Evolutionary conservation across 371 early-diverging fungal species (phyloP).

Genomic region (Zancudomyces culisetae): DNA sequence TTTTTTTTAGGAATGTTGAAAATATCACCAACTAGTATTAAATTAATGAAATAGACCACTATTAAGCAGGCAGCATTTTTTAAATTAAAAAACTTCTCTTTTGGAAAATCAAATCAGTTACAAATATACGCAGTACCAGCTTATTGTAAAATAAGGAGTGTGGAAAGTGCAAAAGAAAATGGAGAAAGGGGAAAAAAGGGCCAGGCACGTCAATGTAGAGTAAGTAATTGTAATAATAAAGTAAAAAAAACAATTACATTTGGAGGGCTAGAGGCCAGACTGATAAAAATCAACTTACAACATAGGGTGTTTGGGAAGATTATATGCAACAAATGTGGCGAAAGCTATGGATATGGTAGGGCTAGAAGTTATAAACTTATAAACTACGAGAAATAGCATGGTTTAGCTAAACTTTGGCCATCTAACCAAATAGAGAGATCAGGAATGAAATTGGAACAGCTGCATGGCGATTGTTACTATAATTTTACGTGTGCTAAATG

Average conservation of each 20-base stretch:
- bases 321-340: not conserved
- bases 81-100: too few species aligned
- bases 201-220: not conserved
- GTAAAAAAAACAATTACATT: not conserved
- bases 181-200: not conserved
- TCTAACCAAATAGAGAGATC: slow-evolving; percentile 26
- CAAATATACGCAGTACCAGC: too few species aligned
- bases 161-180: too few species aligned
- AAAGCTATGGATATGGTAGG: not conserved
- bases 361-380: not conserved
- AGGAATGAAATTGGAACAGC: slow-evolving; percentile 23
- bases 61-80: too few species aligned
- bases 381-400: not conserved
- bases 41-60: too few species aligned
- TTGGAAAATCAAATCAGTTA: too few species aligned
- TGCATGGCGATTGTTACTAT: slow-evolving; percentile 43
- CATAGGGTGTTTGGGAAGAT: not conserved
- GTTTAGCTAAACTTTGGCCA: too few species aligned
- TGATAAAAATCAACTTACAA: not conserved
- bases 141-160: too few species aligned
- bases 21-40: too few species aligned
- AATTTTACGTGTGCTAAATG: slow-evolving; percentile 44
- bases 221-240: not conserved
- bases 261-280: not conserved
- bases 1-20: too few species aligned